Conservation (phyloP, 2,329 filamentous ascomycete genomes). For the Emmonsiellopsis sp. region DNA sequence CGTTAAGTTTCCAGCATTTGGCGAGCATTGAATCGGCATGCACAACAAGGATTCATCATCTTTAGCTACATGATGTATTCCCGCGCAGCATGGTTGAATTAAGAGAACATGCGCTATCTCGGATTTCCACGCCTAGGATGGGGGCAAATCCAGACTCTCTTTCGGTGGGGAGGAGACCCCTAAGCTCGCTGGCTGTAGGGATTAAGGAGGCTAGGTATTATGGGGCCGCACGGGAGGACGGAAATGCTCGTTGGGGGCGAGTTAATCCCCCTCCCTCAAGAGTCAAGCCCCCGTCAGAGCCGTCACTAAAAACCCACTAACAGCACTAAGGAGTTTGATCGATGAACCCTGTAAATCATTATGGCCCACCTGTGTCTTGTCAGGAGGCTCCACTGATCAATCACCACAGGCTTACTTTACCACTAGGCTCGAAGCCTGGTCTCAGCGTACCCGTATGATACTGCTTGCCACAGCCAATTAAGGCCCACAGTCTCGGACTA, state of each 20-base stretch:
- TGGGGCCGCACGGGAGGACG: background rate
- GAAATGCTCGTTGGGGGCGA: background rate
- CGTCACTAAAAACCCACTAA: background rate
- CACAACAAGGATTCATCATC: background rate
- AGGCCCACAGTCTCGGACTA: background rate
- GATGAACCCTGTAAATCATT: constrained; percentile 6
- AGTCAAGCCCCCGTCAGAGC: background rate
- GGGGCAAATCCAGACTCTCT: background rate
- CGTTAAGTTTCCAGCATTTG: background rate
- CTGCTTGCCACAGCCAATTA: background rate
- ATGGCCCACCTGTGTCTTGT: background rate
- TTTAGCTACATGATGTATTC: background rate
- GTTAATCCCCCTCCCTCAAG: background rate
- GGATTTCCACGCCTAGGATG: background rate
- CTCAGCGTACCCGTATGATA: constrained; percentile 10
- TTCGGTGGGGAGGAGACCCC: background rate
- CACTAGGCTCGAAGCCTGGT: constrained; percentile 1
- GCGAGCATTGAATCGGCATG: background rate
- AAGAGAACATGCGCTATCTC: background rate
- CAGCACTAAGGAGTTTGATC: background rate
- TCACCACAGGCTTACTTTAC: constrained; percentile 4
- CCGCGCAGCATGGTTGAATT: background rate
- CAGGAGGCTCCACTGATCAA: background rate
- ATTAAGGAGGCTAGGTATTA: background rate
- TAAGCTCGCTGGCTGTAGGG: background rate